phyloP scores from a whole-genome alignment of 1,284 basidiomycete species.

The Cronartium ribicola region DNA sequence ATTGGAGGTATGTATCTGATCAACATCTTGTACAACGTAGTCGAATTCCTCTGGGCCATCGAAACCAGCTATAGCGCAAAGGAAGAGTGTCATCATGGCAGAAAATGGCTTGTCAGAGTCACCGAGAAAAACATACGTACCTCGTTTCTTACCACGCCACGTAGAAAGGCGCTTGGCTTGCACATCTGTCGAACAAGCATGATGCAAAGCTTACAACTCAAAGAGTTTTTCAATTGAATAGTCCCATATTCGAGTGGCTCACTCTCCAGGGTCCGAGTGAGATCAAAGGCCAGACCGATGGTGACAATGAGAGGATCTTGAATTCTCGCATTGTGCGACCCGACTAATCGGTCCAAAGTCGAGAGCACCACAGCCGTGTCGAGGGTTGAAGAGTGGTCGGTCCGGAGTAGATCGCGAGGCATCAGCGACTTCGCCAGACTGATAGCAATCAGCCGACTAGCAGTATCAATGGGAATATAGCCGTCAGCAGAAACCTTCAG shows the following conservation, averaged over 20 bases:
- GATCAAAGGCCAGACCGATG: conserved; percentile 31
- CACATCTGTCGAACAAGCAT: conserved; percentile 40
- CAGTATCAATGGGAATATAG: background rate
- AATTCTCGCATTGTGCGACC: conserved; percentile 6
- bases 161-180: conserved; percentile 33
- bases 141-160: conserved; percentile 33
- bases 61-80: conserved; percentile 18
- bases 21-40: conserved; percentile 21
- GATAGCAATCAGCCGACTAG: conserved; percentile 26
- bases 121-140: background rate
- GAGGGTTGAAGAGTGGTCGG: conserved; percentile 4
- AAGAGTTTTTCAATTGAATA: conserved; percentile 10
- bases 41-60: conserved; percentile 16
- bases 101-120: background rate
- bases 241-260: conserved; percentile 19
- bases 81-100: conserved; percentile 4
- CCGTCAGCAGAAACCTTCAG: conserved; percentile 1
- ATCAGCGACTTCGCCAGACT: conserved; percentile 23
- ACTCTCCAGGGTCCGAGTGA: conserved; percentile 17
- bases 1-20: conserved; percentile 22
- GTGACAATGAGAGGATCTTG: conserved; percentile 35
- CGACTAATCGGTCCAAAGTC: conserved; percentile 20
- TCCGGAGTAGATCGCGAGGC: background rate
- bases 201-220: conserved; percentile 29
- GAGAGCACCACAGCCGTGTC: conserved; percentile 20